Percentiles rank a stretch among this genome's conserved stretches.
phyloP scores from a whole-genome alignment of 1,284 basidiomycete species.

The Boletus albobrunnescens region DNA sequence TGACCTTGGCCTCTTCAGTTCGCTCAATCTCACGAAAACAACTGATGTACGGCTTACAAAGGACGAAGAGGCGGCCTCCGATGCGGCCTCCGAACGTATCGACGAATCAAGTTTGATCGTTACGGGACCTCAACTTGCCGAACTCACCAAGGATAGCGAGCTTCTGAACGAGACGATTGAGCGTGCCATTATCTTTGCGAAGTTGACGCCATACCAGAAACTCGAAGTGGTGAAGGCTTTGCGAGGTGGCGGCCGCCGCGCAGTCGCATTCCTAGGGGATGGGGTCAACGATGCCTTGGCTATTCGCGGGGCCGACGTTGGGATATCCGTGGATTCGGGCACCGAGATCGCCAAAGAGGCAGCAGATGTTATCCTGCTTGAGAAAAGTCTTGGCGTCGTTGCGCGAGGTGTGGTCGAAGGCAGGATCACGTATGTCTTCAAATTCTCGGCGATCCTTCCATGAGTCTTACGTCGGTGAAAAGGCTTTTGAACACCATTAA shows the following conservation, averaged over 20 bases:
- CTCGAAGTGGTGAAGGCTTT: constrained; percentile 33
- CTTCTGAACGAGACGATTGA: constrained; percentile 30
- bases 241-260: constrained; percentile 27
- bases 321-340: constrained; percentile 95
- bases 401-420: constrained; percentile 32
- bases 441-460: neutral
- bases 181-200: constrained; percentile 32
- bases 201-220: constrained; percentile 33
- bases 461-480: constrained; percentile 13
- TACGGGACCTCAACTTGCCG: constrained; percentile 29
- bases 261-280: constrained; percentile 33
- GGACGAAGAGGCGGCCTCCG: constrained; percentile 25
- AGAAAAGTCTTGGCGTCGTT: constrained; percentile 40
- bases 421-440: constrained; percentile 29
- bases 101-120: constrained; percentile 30
- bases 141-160: constrained; percentile 30
- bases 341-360: constrained; percentile 99
- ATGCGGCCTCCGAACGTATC: constrained; percentile 4
- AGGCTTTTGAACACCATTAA: constrained; percentile 33
- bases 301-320: constrained; percentile 75
- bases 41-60: constrained; percentile 9
- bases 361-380: constrained; percentile 93
- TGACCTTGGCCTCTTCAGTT: constrained; percentile 30
- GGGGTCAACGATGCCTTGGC: constrained; percentile 34
- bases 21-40: constrained; percentile 17